Evolutionary conservation across 2,329 filamentous ascomycete genomes (phyloP).

Genomic region (Fonsecaea erecta): DNA sequence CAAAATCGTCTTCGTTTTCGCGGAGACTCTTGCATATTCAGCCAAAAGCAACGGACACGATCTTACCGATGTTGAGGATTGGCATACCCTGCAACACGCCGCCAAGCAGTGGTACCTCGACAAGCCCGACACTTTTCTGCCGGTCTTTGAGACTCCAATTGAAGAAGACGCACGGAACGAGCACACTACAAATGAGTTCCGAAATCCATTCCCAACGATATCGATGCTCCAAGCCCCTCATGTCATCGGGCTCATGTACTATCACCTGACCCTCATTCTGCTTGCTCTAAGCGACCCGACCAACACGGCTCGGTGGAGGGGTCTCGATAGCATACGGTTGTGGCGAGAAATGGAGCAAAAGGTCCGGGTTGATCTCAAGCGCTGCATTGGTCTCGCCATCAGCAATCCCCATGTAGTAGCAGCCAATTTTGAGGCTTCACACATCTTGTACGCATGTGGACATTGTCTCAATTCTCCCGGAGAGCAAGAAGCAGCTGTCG

Average conservation of each 20-base stretch:
- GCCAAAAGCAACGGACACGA: neutral
- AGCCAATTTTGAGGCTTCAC: slow-evolving; percentile 1
- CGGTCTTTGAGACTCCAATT: neutral
- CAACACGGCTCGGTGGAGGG: neutral
- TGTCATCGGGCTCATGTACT: slow-evolving; percentile 6
- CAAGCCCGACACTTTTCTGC: slow-evolving; percentile 1
- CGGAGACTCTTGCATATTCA: neutral
- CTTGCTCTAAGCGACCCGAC: neutral
- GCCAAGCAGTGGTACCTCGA: slow-evolving; percentile 5
- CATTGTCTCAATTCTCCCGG: neutral
- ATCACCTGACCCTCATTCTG: slow-evolving; percentile 6
- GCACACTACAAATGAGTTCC: neutral
- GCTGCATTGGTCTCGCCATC: neutral
- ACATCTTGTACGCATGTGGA: slow-evolving; percentile 3
- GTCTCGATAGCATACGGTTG: neutral
- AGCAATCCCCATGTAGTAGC: neutral
- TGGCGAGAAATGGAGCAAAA: neutral
- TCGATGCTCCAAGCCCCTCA: slow-evolving; percentile 9
- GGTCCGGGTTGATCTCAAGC: neutral
- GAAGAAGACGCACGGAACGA: neutral
- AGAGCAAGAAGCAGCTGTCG: neutral
- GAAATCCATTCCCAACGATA: neutral
- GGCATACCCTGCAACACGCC: neutral
- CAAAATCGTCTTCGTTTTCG: slow-evolving; percentile 6
- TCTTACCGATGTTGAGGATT: neutral